Evolutionary conservation across 768 basidiomycete species (phyloP), one percentile per base, ranked within the genome.

Genomic region (Lactifluus piperatus): DNA sequence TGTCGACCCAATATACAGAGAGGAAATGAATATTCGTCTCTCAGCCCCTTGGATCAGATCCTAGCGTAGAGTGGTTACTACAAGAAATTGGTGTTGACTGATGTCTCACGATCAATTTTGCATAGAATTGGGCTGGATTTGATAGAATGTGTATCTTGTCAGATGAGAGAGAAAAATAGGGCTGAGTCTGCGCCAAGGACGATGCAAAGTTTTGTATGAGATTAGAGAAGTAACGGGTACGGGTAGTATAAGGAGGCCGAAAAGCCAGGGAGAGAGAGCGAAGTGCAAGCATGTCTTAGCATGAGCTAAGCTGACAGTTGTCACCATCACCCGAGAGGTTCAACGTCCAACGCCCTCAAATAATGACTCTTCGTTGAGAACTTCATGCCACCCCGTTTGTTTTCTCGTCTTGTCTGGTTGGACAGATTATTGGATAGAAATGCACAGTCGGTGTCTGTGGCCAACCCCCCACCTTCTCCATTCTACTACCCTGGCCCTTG

Each of bases 1-100:
- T 51, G 83, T 79, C 11, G 83, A 79, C 13, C 92, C 92, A 54
- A 97, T 83, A 70, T 97, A 97, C 11, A 97, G 74, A 1, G 91
- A 91, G 0, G 95, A 97, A 29, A 99, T 78, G 68, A 94, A 90
- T 65, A 99, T 82, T 56, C 94, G 81, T 51, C 75, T 72, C 57
- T 83, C 81, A 0, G 95, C 95, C n/a, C 81, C 76, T 45, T 74
- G 74, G 53, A 98, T 84, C 78, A 91, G 85, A 58, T 81, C 75
- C 93, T 94, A 48, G 36, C 0, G 5, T 13, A n/a, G 24, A 27
- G 24, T 5, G 36, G 14, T 58, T 2, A 37, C 4, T 13, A 32
- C 16, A 8, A 6, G 24, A 22, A 18, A 32, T 4, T 16, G 14
- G 24, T 43, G 1, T 29, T 30, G 4, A 24, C 18, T 4, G 22